Base-by-base conservation (phyloP, 2,329 filamentous ascomycete genomes). In the Plenodomus tracheiphilus region DNA sequence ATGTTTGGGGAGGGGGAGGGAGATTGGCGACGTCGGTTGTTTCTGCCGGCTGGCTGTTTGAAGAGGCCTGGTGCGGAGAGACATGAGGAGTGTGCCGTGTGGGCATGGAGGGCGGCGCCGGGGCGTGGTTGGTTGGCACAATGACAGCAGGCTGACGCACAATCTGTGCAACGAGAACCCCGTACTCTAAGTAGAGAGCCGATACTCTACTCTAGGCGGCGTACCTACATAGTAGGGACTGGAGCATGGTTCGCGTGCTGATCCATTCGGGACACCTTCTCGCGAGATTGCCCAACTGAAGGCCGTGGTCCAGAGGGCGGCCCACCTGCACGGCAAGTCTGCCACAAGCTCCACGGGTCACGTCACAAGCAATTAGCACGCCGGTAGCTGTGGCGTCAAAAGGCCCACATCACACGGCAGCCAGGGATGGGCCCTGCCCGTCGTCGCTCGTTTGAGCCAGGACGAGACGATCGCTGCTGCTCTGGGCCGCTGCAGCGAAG, bases 351-450 rank as follows among this genome's bases (percentile, higher is more conserved):
- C 32, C 3, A 16, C 17, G 46, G 41, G 53, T 58, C 56, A 51
- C 53, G 51, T 46, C 43, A 46, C 16, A 17, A 13, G 7, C 32
- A 35, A 48, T 50, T 49, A 52, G 49, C 28, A 32, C 6, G 28
- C 28, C 28, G 28, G 28, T 32, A 51, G 46, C 39, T 61, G 58
- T 59, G 58, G 58, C 58, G 56, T 46, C 17, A 36, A 32, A n/a
- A 4, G 51, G 45, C 39, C 40, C 47, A 39, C 47, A 28, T 15
- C n/a, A 32, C 46, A 34, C 7, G 25, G 19, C 2, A 16, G 10
- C n/a, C 36, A 46, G 36, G 56, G 54, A 49, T 39, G 6, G 13
- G 5, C 20, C 41, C 25, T 53, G 50, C 34, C 19, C 21, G 47
- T 25, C 51, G 39, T 50, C 41, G 40, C 57, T 43, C 34, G 20